Conservation (phyloP, 2,329 filamentous ascomycete genomes). For the Cordyceps cateniannulata region DNA sequence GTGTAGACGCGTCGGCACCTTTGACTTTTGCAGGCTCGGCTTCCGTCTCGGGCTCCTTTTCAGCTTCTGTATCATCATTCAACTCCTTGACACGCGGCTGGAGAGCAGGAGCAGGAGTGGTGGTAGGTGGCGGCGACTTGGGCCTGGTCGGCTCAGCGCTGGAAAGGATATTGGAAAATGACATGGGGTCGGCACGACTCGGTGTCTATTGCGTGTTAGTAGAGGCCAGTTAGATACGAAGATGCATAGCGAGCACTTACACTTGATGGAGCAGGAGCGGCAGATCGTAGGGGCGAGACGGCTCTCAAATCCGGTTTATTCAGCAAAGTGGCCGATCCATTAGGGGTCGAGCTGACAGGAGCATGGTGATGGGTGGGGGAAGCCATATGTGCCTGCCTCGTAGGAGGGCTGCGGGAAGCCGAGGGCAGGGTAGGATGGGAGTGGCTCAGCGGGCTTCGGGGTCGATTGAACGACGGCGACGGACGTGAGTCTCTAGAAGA, state of each 20-base stretch:
- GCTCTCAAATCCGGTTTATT: conserved; percentile 35
- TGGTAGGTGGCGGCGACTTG: conserved; percentile 38
- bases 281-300: conserved; percentile 34
- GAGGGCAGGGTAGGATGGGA: conserved; percentile 39
- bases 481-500: conserved; percentile 33
- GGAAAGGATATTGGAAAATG: conserved; percentile 89
- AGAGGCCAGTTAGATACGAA: neutral
- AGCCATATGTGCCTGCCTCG: conserved; percentile 33
- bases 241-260: conserved; percentile 22
- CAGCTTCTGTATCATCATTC: conserved; percentile 14
- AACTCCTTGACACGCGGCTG: conserved; percentile 21
- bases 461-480: conserved; percentile 34
- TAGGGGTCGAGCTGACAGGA: conserved; percentile 31
- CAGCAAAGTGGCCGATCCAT: conserved; percentile 33
- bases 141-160: conserved; percentile 62
- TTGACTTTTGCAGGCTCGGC: conserved; percentile 20
- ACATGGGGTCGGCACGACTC: conserved; percentile 82
- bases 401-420: conserved; percentile 37
- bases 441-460: conserved; percentile 46
- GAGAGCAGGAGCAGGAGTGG: conserved; percentile 20
- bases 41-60: conserved; percentile 31
- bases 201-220: conserved; percentile 48
- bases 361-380: conserved; percentile 44
- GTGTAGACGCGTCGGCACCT: neutral
- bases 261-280: conserved; percentile 27